Evolutionary conservation across 208 protist genomes (phyloP).

Genomic region (Leishmania arabica): DNA sequence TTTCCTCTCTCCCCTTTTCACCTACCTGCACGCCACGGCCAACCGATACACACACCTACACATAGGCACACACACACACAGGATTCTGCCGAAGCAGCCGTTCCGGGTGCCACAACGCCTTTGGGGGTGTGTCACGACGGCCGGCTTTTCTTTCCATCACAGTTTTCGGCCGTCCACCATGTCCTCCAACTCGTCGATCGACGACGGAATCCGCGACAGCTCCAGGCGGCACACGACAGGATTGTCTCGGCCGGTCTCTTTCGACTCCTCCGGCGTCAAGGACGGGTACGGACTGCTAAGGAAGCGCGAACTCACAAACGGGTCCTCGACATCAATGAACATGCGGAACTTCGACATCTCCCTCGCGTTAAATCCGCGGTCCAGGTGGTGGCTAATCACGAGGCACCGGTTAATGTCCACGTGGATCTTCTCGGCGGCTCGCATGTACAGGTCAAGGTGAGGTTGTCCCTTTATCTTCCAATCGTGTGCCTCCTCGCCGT

Average conservation of each 20-base stretch:
- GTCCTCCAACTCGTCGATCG: constrained; percentile 83
- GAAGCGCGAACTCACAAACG: constrained; percentile 71
- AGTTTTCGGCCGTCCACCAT: constrained; percentile 44
- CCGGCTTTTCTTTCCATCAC: background rate
- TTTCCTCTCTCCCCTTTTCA: background rate
- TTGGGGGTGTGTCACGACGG: background rate
- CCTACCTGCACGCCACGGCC: background rate
- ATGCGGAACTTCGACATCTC: constrained; percentile 79
- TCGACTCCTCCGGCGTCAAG: constrained; percentile 31
- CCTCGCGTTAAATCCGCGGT: constrained; percentile 67
- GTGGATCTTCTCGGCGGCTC: constrained; percentile 87
- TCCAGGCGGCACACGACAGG: constrained; percentile 70
- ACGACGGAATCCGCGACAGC: constrained; percentile 57
- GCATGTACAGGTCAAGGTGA: constrained; percentile 78
- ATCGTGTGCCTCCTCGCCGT: constrained; percentile 89
- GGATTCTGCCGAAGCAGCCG: background rate
- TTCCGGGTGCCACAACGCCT: background rate
- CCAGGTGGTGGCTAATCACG: constrained; percentile 80
- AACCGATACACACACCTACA: background rate
- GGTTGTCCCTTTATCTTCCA: constrained; percentile 73
- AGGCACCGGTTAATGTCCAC: constrained; percentile 74
- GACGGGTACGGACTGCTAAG: constrained; percentile 46
- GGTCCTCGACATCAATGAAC: constrained; percentile 90
- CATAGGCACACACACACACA: background rate
- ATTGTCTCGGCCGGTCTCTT: constrained; percentile 32